Percentiles rank a stretch among this genome's conserved stretches.
Conservation (phyloP, 495 filamentous ascomycete species). For the Daldinia bambusicola region DNA sequence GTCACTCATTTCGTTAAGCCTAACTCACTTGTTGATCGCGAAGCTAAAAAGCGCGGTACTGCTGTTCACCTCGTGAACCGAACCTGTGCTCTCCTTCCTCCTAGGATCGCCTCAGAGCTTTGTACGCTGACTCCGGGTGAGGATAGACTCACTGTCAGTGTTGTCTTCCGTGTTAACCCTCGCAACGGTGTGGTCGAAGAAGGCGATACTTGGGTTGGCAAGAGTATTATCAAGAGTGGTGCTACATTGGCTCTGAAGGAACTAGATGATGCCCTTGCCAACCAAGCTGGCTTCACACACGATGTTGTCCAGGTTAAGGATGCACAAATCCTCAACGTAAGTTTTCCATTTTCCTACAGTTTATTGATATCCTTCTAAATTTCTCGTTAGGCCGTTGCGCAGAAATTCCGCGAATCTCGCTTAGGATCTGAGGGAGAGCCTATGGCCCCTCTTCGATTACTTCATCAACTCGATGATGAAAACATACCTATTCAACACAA, state of each 20-base stretch:
- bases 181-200: constrained; percentile 79
- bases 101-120: constrained; percentile 83
- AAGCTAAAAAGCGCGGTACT: constrained; percentile 97
- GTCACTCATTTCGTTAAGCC: constrained; percentile 96
- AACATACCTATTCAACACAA: constrained; percentile 96
- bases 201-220: constrained; percentile 92
- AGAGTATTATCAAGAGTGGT: constrained; percentile 89
- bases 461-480: constrained; percentile 97
- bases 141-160: constrained; percentile 89
- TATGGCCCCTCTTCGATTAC: constrained; percentile 84
- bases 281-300: constrained; percentile 66
- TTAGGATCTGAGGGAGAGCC: constrained; percentile 79
- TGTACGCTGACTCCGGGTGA: constrained; percentile 86
- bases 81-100: constrained; percentile 88
- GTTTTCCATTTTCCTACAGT: constrained; percentile 38
- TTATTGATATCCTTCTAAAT: constrained; percentile 44
- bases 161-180: constrained; percentile 88
- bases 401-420: constrained; percentile 88
- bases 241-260: constrained; percentile 85
- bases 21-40: constrained; percentile 94
- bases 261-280: constrained; percentile 80
- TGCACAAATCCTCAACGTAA: constrained; percentile 79
- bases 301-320: constrained; percentile 71
- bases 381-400: constrained; percentile 69
- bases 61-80: constrained; percentile 93